phyloP scores from a whole-genome alignment of 129 eudicot species.

The Saussurea involucrata region DNA sequence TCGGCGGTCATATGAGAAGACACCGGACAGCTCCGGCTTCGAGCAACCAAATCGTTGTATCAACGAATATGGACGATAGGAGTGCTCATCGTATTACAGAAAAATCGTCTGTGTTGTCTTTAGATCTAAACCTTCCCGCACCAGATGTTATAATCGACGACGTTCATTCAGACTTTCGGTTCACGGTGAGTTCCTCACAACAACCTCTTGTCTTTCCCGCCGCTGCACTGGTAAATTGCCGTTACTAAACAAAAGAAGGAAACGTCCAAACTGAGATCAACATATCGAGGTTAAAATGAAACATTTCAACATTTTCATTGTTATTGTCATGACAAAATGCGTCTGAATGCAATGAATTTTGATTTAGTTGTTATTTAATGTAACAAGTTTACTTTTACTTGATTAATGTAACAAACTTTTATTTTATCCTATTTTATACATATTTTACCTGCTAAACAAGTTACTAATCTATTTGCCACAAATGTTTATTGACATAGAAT shows the following conservation, averaged over 20 bases:
- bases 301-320: conserved; percentile 6
- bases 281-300: conserved; percentile 6
- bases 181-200: conserved; percentile 28
- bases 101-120: conserved; percentile 27
- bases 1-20: conserved; percentile 94
- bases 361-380: too few relatives aligned
- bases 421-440: too few relatives aligned
- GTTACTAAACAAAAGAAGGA: conserved; percentile 34
- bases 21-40: conserved; percentile 45
- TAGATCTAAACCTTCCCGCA: conserved; percentile 92
- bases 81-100: conserved; percentile 4
- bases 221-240: conserved; percentile 69
- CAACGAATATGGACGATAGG: conserved; percentile 5
- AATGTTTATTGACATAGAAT: too few relatives aligned
- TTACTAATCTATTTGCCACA: too few relatives aligned
- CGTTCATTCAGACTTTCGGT: conserved; percentile 29
- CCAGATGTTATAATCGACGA: conserved; percentile 56
- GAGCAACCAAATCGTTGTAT: conserved; percentile 8
- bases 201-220: conserved; percentile 39
- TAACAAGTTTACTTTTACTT: too few relatives aligned
- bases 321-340: too few relatives aligned
- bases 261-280: background rate
- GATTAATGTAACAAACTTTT: too few relatives aligned
- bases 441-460: too few relatives aligned
- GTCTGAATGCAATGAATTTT: too few relatives aligned